Evolutionary conservation across 495 filamentous ascomycete genomes (phyloP).

Genomic region (Glarea lozoyensis): DNA sequence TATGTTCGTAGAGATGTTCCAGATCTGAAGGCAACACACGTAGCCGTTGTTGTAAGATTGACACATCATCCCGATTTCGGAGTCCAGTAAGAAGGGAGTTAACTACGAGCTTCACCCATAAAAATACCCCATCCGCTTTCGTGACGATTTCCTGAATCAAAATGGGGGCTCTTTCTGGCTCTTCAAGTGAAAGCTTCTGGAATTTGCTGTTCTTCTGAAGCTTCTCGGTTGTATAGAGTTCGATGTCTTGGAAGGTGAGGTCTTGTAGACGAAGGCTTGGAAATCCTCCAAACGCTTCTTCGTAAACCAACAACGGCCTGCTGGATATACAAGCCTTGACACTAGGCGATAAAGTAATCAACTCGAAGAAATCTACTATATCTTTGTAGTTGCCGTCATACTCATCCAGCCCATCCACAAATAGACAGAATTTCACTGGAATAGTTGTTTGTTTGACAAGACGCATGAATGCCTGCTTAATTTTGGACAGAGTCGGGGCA

Average conservation of each 20-base stretch:
- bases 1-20: conserved; percentile 9
- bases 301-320: conserved; percentile 32
- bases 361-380: conserved; percentile 20
- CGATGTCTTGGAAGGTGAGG: conserved; percentile 21
- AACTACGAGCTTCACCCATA: conserved; percentile 27
- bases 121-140: conserved; percentile 29
- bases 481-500: neutral
- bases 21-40: conserved; percentile 3
- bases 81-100: conserved; percentile 8
- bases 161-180: neutral
- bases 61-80: conserved; percentile 1
- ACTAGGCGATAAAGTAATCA: conserved; percentile 5
- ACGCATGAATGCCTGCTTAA: neutral
- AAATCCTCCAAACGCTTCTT: conserved; percentile 24
- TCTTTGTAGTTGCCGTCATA: conserved; percentile 22
- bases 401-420: conserved; percentile 31
- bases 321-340: conserved; percentile 32
- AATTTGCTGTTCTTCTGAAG: conserved; percentile 16
- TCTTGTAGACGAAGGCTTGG: conserved; percentile 21
- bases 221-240: conserved; percentile 7
- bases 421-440: conserved; percentile 16
- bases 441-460: neutral
- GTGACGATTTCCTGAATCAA: conserved; percentile 19
- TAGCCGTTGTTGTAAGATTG: conserved; percentile 3
- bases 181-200: neutral